Evolutionary conservation across 805 yeast genomes (phyloP).

Genomic region (Cyberlindnera suaveolens): DNA sequence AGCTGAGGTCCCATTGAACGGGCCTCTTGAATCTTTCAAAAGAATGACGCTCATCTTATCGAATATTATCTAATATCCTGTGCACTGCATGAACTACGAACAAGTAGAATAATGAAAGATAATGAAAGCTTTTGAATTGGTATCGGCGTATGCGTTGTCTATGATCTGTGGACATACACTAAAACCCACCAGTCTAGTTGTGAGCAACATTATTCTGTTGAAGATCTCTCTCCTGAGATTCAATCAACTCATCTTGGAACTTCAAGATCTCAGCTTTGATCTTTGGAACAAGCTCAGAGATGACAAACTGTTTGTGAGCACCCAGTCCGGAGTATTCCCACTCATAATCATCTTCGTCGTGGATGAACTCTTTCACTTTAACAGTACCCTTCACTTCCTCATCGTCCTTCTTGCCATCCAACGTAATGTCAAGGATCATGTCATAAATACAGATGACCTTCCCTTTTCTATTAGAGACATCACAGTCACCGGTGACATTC

Average conservation of each 20-base stretch:
- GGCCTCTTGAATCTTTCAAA: too few species aligned
- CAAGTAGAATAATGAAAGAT: too few species aligned
- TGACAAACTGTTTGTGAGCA: slow-evolving; percentile 33
- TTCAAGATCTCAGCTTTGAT: slow-evolving; percentile 41
- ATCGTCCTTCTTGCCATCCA: slow-evolving; percentile 31
- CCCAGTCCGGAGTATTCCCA: slow-evolving; percentile 42
- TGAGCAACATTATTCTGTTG: slow-evolving; percentile 33
- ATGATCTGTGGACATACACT: background rate
- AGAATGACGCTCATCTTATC: too few species aligned
- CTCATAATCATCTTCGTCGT: slow-evolving; percentile 68
- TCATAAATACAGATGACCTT: slow-evolving; percentile 74
- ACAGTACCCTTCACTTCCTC: slow-evolving; percentile 41
- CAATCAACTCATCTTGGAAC: slow-evolving; percentile 59
- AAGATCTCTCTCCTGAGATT: slow-evolving; percentile 55
- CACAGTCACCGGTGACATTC: slow-evolving; percentile 66
- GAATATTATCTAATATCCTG: too few species aligned
- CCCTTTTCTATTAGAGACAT: slow-evolving; percentile 80
- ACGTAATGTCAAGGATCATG: slow-evolving; percentile 44
- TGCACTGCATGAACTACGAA: too few species aligned
- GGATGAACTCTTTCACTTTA: slow-evolving; percentile 61
- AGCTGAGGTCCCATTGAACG: too few species aligned
- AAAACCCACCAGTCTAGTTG: background rate
- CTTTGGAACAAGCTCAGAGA: slow-evolving; percentile 45
- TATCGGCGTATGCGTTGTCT: background rate
- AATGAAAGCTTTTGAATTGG: too few species aligned